Evolutionary conservation across 192 early-diverging fungal genomes (phyloP), one percentile per base, ranked within the genome.

Genomic region (Coemansia sp.): DNA sequence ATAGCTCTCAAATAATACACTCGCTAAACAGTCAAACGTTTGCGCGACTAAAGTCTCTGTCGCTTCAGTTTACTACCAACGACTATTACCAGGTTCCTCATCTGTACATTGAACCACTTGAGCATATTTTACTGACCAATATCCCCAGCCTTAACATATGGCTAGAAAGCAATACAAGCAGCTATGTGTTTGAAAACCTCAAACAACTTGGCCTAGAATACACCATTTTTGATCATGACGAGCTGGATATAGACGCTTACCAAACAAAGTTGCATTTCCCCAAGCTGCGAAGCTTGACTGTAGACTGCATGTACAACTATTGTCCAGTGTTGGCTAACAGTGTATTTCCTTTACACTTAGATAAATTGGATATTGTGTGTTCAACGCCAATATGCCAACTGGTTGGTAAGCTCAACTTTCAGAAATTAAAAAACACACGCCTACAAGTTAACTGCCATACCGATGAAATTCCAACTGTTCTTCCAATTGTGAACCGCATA

Each of bases 301-400:
- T 55, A 6, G 5, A 27, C n/a, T 39, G 29, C 51, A 15, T 64
- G 7, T 55, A 64, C 27, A 12, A 23, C 1, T 27, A 64, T 21
- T 64, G 62, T 32, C 51, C 62, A 0, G 15, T 55, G 8, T 11
- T 64, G 17, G 50, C 62, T 10, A 38, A 55, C 29, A 52, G 62
- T 4, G 52, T 43, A 7, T 64, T 64, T 24, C 62, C 62, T 5
- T 3, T 5, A 5, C 23, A 8, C 0, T 22, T 64, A 8, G 62
- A 64, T 11, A 17, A 50, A 23, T 37, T 64, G 10, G 52, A 54
- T n/a, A n/a, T 39, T 39, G 41, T 39, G 37, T 55, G 59, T 47
- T 60, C 59, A 4, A 2, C 59, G n/a, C 2, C 41, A 0, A 23
- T 60, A n/a, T 49, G 41, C 17, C n/a, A 8, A 15, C 22, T 60